Base-by-base conservation (phyloP, 257 asterid genomes). In the Penstemon eatonii region DNA sequence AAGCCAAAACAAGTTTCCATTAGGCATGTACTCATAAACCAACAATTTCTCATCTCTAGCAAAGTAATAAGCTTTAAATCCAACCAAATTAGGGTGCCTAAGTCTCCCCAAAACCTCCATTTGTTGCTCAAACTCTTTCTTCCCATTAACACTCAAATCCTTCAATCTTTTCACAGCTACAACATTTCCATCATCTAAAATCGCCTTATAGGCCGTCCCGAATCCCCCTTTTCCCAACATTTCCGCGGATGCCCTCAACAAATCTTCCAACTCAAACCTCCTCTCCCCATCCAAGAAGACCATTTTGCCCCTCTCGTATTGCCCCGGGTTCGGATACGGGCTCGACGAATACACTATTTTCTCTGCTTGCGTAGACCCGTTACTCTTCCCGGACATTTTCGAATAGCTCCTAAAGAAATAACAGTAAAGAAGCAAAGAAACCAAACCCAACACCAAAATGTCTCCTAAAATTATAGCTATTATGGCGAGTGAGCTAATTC, bases 171-270 rank as follows among this genome's bases (percentile, higher is more conserved):
- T 91, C 68, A 91, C 98, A 9, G 96, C 96, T 7, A 91, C 92
- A 25, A 89, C 92, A 70, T 73, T 82, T 37, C 96, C 96, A 70
- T 89, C 98, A 59, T 91, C 98, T 73, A 91, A 53, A 11, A 87
- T 75, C 15, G 98, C 98, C 75, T 91, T 91, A 52, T 91, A 91
- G 3, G 98, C 90, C 6, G 96, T 89, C 55, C 98, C 98, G 4
- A 89, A 75, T 3, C 94, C 96, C 0, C 98, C 98, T 76, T 84
- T 89, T 3, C 98, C 98, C 69, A 91, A 72, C 98, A 91, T 91
- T 56, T 91, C 98, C 58, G 98, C 96, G 5, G 98, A 89, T 7
- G 98, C 98, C 80, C 92, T 79, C 54, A 91, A 80, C 81, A 91
- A 57, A 70, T 91, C 96, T 81, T 91, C 98, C 64, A 91, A 83